phyloP scores from a whole-genome alignment of 768 basidiomycete genomes.

The Astraeus odoratus region DNA sequence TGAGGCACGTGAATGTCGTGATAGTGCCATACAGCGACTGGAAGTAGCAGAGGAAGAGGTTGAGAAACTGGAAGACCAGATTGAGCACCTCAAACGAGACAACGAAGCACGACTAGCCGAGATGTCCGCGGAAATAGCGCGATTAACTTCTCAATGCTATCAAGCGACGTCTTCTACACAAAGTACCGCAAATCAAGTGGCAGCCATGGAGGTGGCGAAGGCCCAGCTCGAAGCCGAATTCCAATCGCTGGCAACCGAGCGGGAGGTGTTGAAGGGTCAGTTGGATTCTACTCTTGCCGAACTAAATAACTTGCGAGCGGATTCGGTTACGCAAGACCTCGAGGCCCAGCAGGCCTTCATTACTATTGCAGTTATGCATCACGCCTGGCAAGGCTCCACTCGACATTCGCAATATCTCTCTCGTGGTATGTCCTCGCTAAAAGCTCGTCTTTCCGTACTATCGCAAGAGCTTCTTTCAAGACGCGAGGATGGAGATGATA shows the following conservation, averaged over 20 bases:
- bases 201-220: slow-evolving; percentile 13
- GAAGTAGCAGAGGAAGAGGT: slow-evolving; percentile 61
- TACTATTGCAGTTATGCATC: slow-evolving; percentile 18
- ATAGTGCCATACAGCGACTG: slow-evolving; percentile 47
- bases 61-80: slow-evolving; percentile 36
- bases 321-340: slow-evolving; percentile 3
- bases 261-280: slow-evolving; percentile 8
- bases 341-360: slow-evolving; percentile 16
- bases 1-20: slow-evolving; percentile 65
- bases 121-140: slow-evolving; percentile 33
- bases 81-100: slow-evolving; percentile 14
- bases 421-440: slow-evolving; percentile 7
- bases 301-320: slow-evolving; percentile 8
- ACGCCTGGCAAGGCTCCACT: slow-evolving; percentile 10
- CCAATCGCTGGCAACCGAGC: slow-evolving; percentile 7
- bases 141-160: slow-evolving; percentile 30
- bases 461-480: slow-evolving; percentile 13
- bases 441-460: slow-evolving; percentile 12
- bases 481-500: neutral
- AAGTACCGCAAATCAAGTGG: slow-evolving; percentile 6
- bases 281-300: slow-evolving; percentile 4
- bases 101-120: slow-evolving; percentile 30
- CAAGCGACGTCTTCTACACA: slow-evolving; percentile 6
- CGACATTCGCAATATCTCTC: slow-evolving; percentile 9
- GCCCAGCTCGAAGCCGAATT: slow-evolving; percentile 10